Evolutionary conservation across 164 flowering plant species (phyloP).

Genomic region (Macadamia tetraphylla): DNA sequence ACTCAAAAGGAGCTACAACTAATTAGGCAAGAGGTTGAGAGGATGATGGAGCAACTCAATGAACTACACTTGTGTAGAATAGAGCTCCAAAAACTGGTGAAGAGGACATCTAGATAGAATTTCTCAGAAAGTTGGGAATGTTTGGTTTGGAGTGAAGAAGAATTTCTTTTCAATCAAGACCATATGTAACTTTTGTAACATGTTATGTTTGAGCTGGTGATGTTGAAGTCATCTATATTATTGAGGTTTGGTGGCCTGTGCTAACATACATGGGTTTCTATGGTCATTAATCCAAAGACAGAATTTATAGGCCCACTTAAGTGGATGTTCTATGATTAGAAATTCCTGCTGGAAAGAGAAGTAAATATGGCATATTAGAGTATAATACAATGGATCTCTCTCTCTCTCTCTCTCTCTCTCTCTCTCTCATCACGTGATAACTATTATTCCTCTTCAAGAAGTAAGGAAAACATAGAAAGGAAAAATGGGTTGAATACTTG

Average conservation of each 20-base stretch:
- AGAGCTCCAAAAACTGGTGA: conserved; percentile 21
- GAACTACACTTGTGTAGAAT: conserved; percentile 25
- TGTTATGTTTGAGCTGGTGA: neutral
- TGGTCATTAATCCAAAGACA: neutral
- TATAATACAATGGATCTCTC: too few species aligned
- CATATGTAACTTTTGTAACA: neutral
- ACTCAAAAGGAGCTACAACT: conserved; percentile 24
- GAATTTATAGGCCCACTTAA: too few species aligned
- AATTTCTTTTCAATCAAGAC: neutral
- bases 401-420: neutral
- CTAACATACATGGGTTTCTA: neutral
- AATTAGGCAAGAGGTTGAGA: conserved; percentile 38
- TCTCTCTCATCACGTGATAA: neutral
- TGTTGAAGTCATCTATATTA: neutral
- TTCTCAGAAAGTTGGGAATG: neutral
- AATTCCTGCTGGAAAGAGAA: too few species aligned
- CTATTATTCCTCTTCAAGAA: neutral
- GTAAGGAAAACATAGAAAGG: neutral
- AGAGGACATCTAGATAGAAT: neutral
- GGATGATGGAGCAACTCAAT: conserved; percentile 28
- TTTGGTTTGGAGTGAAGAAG: neutral
- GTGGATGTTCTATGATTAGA: too few species aligned
- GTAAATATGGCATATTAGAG: too few species aligned
- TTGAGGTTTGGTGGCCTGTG: neutral
- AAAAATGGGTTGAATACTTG: neutral